Evolutionary conservation across 129 eudicot species (phyloP).

Genomic region (Tagetes patula): DNA sequence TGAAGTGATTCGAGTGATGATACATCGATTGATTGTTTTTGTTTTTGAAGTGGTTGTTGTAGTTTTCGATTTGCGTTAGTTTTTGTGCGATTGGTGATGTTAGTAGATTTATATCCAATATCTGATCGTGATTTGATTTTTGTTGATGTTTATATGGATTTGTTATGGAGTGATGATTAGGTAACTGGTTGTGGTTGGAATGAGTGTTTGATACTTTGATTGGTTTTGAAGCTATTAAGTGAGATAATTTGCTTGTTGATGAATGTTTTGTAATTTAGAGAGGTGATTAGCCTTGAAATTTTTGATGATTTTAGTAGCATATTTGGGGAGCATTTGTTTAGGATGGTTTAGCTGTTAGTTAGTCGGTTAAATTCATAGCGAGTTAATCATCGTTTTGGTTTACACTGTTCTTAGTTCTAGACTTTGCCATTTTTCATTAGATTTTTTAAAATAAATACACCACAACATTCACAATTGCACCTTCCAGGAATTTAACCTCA

Average conservation of each 20-base stretch:
- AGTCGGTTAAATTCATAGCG: background rate
- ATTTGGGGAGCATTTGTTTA: conserved; percentile 2
- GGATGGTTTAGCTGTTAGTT: background rate
- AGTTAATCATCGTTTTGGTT: background rate
- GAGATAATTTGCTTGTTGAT: conserved; percentile 11
- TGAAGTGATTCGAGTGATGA: conserved; percentile 14
- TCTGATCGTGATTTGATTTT: conserved; percentile 6
- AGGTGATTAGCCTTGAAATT: background rate
- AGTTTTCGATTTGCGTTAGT: background rate
- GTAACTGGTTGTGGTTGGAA: conserved; percentile 6
- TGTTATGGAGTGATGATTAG: background rate
- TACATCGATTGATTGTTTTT: background rate
- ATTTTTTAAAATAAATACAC: no score
- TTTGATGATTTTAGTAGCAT: conserved; percentile 4
- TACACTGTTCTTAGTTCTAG: background rate
- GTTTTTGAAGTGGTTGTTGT: no score
- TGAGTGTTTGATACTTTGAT: background rate
- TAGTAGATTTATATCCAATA: conserved; percentile 9
- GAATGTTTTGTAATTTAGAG: conserved; percentile 1
- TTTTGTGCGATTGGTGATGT: background rate
- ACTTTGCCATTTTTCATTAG: background rate
- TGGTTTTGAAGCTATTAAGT: background rate
- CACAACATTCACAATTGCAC: no score
- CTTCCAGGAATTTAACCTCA: no score
- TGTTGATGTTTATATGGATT: conserved; percentile 5